Base-by-base conservation (phyloP, 2,329 filamentous ascomycete species). In the Fusarium nelsonii region DNA sequence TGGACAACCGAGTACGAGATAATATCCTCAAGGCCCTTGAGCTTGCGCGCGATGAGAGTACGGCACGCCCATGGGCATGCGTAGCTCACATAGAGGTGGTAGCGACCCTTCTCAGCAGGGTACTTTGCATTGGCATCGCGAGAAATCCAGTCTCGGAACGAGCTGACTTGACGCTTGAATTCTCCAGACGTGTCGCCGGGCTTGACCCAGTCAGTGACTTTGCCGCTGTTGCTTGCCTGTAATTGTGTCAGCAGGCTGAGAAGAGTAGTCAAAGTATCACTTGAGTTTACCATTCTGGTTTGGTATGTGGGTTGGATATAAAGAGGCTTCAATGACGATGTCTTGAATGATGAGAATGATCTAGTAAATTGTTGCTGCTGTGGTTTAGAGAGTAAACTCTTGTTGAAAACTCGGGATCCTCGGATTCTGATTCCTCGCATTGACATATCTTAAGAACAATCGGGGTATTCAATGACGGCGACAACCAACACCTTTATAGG, bases 41-140 rank as follows among this genome's bases (percentile, higher is more conserved):
- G 86, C 78, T 93, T 91, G 61, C 95, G 88, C 4, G 92, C 91
- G 72, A 98, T 97, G 70, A 98, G 84, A 0, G 93, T 91, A 43
- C 96, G 90, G 76, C 93, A 93, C 7, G 95, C 94, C 94, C 94
- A 97, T 6, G 94, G 94, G 80, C 94, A 97, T 8, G 94, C 94
- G 80, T 97, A 97, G 75, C 91, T 95, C 71, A 97, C 91, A 78
- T 95, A 99, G 73, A 99, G 88, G 81, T 99, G 96, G 79, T 99
- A 99, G 58, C 96, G 87, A 54, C 87, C 93, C 81, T 92, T 93
- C 81, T 98, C 95, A 1, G 93, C 87, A 7, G 93, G 92, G 73
- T 94, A 97, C 78, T 90, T 82, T 7, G 92, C 91, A 41, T 87
- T 90, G 1, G 88, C 81, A 72, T 92, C 88, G 67, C 85, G 87